phyloP scores from a whole-genome alignment of 2,329 filamentous ascomycete species.

The Fusarium subglutinans region DNA sequence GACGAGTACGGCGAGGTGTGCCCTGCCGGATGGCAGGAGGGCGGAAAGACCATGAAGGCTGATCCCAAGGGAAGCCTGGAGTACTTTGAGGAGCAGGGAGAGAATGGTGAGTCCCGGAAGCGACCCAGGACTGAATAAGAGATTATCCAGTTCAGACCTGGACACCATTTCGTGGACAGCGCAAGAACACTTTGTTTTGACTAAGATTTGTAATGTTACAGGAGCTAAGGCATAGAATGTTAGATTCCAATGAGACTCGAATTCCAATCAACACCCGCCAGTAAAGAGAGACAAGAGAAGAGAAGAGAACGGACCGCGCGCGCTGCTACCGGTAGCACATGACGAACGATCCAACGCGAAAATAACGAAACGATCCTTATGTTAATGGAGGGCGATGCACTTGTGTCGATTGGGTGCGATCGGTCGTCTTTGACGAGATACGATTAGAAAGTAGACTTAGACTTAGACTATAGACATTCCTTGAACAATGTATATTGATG shows the following conservation, averaged over 20 bases:
- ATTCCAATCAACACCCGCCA: slow-evolving; percentile 31
- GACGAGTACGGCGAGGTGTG: slow-evolving; percentile 84
- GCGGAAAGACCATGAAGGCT: slow-evolving; percentile 60
- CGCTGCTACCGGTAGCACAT: slow-evolving; percentile 6
- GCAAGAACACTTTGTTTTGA: slow-evolving; percentile 15
- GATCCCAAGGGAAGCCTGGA: slow-evolving; percentile 61
- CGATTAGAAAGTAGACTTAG: slow-evolving; percentile 7
- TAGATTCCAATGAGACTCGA: slow-evolving; percentile 29
- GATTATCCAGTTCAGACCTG: neutral
- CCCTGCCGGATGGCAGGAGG: slow-evolving; percentile 60
- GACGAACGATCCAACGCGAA: slow-evolving; percentile 13
- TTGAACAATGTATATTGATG: neutral
- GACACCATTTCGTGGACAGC: neutral
- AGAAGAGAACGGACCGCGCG: neutral
- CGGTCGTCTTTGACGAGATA: slow-evolving; percentile 13
- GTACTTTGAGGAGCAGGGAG: slow-evolving; percentile 52
- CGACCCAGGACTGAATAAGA: slow-evolving; percentile 29
- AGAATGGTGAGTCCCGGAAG: slow-evolving; percentile 38
- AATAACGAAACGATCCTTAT: slow-evolving; percentile 16
- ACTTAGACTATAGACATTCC: slow-evolving; percentile 25
- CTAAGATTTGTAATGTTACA: slow-evolving; percentile 32
- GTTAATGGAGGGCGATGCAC: neutral
- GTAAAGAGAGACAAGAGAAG: neutral
- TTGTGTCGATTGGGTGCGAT: neutral
- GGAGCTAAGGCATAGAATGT: slow-evolving; percentile 33